Evolutionary conservation across 2,329 filamentous ascomycete genomes (phyloP).

Genomic region (Aspergillus eucalypticola): DNA sequence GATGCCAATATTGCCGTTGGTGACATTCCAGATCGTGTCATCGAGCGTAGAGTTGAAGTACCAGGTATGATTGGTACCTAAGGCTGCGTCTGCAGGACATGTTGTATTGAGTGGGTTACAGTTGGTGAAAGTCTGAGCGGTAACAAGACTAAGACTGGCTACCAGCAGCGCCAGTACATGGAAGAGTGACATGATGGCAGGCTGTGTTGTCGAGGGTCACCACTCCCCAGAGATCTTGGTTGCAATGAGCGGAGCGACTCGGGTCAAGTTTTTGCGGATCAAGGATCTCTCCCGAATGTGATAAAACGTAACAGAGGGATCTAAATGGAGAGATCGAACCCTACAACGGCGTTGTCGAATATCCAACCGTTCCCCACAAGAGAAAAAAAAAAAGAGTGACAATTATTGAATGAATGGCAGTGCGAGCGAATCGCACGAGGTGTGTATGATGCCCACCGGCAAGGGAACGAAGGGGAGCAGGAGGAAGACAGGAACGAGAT

Average conservation of each 20-base stretch:
- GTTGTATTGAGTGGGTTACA: slow-evolving; percentile 75
- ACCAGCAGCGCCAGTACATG: slow-evolving; percentile 29
- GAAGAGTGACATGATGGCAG: slow-evolving; percentile 29
- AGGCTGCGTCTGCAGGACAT: slow-evolving; percentile 71
- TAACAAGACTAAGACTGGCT: slow-evolving; percentile 30
- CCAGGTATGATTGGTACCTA: slow-evolving; percentile 63
- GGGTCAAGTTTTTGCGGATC: slow-evolving; percentile 7
- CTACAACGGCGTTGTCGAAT: background rate
- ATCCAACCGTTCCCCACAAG: background rate
- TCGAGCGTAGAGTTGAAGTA: slow-evolving; percentile 64
- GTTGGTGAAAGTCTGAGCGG: slow-evolving; percentile 71
- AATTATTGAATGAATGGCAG: slow-evolving; percentile 29
- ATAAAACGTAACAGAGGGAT: slow-evolving; percentile 16
- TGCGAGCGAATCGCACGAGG: slow-evolving; percentile 31
- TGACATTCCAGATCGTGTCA: slow-evolving; percentile 66
- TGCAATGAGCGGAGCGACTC: slow-evolving; percentile 9
- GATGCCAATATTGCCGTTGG: slow-evolving; percentile 66
- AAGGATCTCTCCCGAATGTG: background rate
- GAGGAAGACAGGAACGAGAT: background rate
- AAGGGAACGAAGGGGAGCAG: slow-evolving; percentile 8
- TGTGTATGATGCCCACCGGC: slow-evolving; percentile 17
- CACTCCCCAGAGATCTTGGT: slow-evolving; percentile 18
- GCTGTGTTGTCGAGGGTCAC: slow-evolving; percentile 10
- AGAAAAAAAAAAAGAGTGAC: slow-evolving; percentile 25
- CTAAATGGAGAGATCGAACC: background rate